Evolutionary conservation across 768 basidiomycete species (phyloP).

Genomic region (Tricholoma bakamatsutake): DNA sequence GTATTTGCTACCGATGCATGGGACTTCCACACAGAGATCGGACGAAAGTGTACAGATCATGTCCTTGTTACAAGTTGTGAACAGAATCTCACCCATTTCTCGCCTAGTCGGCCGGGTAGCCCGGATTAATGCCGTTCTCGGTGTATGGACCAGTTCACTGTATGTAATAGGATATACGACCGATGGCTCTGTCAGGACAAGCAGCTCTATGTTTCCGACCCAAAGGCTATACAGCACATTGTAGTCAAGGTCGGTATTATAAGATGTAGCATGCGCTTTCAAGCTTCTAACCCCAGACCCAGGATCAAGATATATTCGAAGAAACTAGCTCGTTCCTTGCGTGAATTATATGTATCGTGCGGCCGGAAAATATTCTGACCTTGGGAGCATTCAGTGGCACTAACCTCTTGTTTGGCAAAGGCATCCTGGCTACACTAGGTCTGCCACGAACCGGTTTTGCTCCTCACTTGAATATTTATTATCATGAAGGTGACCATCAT

Average conservation of each 20-base stretch:
- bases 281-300: neutral
- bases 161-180: too few species aligned
- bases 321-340: conserved; percentile 30
- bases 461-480: neutral
- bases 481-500: conserved; percentile 11
- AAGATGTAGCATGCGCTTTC: neutral
- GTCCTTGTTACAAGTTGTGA: neutral
- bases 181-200: too few species aligned
- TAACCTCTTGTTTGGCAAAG: conserved; percentile 1
- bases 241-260: conserved; percentile 25
- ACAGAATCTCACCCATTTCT: neutral
- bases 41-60: neutral
- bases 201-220: conserved; percentile 34
- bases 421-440: conserved; percentile 6
- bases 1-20: neutral
- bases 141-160: too few species aligned
- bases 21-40: neutral
- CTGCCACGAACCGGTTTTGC: neutral
- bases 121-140: too few species aligned
- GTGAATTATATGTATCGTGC: conserved; percentile 10
- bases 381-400: neutral
- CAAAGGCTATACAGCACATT: conserved; percentile 29
- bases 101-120: conserved; percentile 12
- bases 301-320: conserved; percentile 26
- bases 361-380: too few species aligned